These are phyloP conservation scores for Aspergillus sp. DNA, from an alignment of 2,329 filamentous ascomycete species.

Conservation along the genomic window DNA sequence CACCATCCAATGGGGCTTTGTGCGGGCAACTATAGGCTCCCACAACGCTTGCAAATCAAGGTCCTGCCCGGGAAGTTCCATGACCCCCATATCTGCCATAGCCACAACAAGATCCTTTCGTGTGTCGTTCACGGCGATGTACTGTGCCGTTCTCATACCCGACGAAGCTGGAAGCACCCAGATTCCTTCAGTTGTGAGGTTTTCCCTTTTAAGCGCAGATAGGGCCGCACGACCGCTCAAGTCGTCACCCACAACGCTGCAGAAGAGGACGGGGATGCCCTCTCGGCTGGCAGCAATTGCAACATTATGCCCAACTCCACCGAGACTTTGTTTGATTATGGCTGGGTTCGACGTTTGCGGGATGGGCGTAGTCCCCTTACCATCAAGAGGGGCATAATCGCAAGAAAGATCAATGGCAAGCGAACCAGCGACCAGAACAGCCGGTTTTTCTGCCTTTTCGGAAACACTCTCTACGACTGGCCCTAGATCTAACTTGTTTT, in stretches of 20 bases:
- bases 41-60: slow-evolving; percentile 48
- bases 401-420: slow-evolving; percentile 82
- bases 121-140: slow-evolving; percentile 78
- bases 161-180: slow-evolving; percentile 45
- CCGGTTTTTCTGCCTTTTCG: slow-evolving; percentile 32
- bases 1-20: slow-evolving; percentile 66
- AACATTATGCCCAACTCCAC: slow-evolving; percentile 88
- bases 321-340: slow-evolving; percentile 70
- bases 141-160: slow-evolving; percentile 71
- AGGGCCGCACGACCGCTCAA: slow-evolving; percentile 66
- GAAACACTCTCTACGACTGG: slow-evolving; percentile 4
- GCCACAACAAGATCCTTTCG: slow-evolving; percentile 79
- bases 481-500: slow-evolving; percentile 9
- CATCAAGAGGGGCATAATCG: slow-evolving; percentile 54
- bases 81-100: slow-evolving; percentile 91
- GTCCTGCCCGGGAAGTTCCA: slow-evolving; percentile 43
- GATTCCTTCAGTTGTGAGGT: slow-evolving; percentile 59
- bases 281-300: slow-evolving; percentile 71
- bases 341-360: slow-evolving; percentile 81
- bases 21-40: slow-evolving; percentile 49
- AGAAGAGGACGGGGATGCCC: slow-evolving; percentile 60
- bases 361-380: slow-evolving; percentile 24
- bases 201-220: slow-evolving; percentile 50
- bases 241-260: slow-evolving; percentile 75
- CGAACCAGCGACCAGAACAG: slow-evolving; percentile 83